Evolutionary conservation across 1,284 basidiomycete species (phyloP).

Genomic region (Tilletia walkeri): DNA sequence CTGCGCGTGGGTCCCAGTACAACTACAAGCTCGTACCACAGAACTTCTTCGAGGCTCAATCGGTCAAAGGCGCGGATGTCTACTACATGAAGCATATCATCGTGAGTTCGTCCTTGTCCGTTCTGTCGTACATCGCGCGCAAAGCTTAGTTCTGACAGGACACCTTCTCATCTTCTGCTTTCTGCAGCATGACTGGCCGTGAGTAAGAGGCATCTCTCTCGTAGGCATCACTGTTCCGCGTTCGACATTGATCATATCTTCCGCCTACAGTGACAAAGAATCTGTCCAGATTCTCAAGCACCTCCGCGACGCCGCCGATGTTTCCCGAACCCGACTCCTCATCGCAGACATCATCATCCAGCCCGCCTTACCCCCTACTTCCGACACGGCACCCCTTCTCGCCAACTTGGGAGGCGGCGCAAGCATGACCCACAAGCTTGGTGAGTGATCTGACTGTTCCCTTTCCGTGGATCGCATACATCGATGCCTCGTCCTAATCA

Average conservation of each 20-base stretch:
- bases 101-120: not conserved
- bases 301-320: not conserved
- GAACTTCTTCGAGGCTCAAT: constrained; percentile 21
- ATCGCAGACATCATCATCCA: constrained; percentile 1
- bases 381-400: not conserved
- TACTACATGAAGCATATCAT: constrained; percentile 18
- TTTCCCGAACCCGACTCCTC: not conserved
- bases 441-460: not conserved
- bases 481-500: not conserved
- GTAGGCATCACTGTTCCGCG: too few relatives aligned
- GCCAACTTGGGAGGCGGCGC: not conserved
- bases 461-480: too few relatives aligned
- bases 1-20: not conserved
- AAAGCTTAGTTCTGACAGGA: not conserved
- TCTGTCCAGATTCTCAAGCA: constrained; percentile 4
- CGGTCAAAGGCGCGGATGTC: constrained; percentile 19
- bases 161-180: not conserved
- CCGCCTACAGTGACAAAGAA: not conserved
- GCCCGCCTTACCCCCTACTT: not conserved
- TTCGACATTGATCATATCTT: too few relatives aligned
- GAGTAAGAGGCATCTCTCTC: not conserved
- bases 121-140: not conserved
- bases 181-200: not conserved
- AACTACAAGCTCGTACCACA: constrained; percentile 15
- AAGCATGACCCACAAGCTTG: not conserved